A percentile compares a stretch with the other conserved stretches of the same genome.
These are phyloP conservation scores for Fusarium pseudograminearum DNA, from an alignment of 2,329 filamentous ascomycete genomes.

Conservation along the genomic window DNA sequence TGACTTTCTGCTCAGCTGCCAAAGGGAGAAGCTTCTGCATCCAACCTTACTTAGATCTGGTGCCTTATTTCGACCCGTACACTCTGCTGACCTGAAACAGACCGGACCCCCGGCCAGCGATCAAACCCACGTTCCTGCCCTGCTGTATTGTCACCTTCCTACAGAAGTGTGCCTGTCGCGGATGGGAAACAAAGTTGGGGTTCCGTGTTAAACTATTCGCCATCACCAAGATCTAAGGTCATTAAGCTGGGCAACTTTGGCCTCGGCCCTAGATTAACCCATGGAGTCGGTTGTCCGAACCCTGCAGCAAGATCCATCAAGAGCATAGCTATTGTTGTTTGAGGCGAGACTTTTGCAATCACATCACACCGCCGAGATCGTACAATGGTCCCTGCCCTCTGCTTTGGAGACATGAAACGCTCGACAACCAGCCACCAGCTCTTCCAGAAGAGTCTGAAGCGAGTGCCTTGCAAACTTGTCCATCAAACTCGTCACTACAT, in stretches of 20 bases:
- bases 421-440: constrained; percentile 33
- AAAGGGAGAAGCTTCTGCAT: constrained; percentile 15
- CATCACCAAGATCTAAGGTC: constrained; percentile 14
- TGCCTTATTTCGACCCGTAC: constrained; percentile 27
- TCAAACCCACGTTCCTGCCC: constrained; percentile 30
- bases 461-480: constrained; percentile 21
- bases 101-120: constrained; percentile 20
- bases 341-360: constrained; percentile 5
- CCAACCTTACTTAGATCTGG: constrained; percentile 29
- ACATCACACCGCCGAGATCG: constrained; percentile 41
- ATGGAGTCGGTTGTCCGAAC: constrained; percentile 6
- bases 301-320: constrained; percentile 5
- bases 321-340: constrained; percentile 1
- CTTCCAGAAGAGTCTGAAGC: constrained; percentile 47
- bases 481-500: constrained; percentile 26
- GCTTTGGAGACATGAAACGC: constrained; percentile 46
- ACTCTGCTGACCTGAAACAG: constrained; percentile 43
- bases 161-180: constrained; percentile 9
- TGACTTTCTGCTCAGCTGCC: constrained; percentile 6
- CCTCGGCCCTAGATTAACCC: not conserved
- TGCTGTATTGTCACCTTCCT: constrained; percentile 14
- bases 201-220: constrained; percentile 26
- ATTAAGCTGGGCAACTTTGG: constrained; percentile 3
- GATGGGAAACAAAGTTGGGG: constrained; percentile 18
- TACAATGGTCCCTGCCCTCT: constrained; percentile 32